These are phyloP conservation scores for Cichorium intybus DNA, from an alignment of 140 eudicot genomes.

Conservation along the genomic window DNA sequence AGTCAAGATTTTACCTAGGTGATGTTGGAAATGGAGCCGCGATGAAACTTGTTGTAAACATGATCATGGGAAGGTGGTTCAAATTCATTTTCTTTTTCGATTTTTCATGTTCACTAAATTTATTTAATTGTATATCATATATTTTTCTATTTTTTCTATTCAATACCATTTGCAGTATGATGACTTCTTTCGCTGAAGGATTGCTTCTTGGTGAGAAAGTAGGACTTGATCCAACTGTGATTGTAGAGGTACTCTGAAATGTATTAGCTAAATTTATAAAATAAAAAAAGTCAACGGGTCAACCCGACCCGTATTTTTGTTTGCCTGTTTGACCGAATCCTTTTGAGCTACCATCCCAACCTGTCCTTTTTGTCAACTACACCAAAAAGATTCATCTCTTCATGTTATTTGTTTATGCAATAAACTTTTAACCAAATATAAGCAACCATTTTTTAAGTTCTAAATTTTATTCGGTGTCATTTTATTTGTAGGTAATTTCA, in stretches of 20 bases:
- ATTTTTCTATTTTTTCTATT: neutral
- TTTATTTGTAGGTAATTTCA: conserved; percentile 65
- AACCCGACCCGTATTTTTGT: neutral
- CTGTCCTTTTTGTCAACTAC: neutral
- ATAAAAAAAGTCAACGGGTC: neutral
- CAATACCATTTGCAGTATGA: conserved; percentile 64
- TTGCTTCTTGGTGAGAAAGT: conserved; percentile 83
- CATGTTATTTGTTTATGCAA: conserved; percentile 4
- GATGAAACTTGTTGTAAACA: conserved; percentile 95
- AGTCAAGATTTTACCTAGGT: conserved; percentile 93
- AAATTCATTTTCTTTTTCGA: neutral
- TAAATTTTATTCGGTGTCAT: neutral
- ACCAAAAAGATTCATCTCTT: neutral
- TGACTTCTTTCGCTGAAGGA: conserved; percentile 98
- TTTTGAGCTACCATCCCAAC: neutral
- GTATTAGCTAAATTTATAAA: neutral
- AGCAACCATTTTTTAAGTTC: neutral
- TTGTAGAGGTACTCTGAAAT: conserved; percentile 64
- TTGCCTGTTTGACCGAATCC: neutral
- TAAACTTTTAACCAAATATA: conserved; percentile 15
- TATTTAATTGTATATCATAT: conserved; percentile 1
- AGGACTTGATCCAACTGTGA: conserved; percentile 85
- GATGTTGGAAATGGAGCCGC: conserved; percentile 98
- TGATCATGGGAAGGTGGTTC: conserved; percentile 97
- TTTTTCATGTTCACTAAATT: conserved; percentile 5